phyloP scores from a whole-genome alignment of 1,284 basidiomycete genomes.

The Ceratobasidium papillatum region DNA sequence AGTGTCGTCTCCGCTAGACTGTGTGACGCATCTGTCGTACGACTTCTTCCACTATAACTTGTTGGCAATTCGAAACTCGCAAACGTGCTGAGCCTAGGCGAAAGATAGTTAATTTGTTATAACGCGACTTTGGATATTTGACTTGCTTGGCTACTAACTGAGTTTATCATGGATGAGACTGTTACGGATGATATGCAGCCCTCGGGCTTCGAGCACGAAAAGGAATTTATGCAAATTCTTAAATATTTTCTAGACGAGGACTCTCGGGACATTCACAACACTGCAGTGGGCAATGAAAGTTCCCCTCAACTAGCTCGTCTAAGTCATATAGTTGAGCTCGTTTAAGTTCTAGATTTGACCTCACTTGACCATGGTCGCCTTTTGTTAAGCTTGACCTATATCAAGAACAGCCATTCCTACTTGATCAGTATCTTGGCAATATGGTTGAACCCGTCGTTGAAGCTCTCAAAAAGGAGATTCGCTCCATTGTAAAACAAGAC shows the following conservation, averaged over 20 bases:
- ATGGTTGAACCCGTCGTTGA: slow-evolving; percentile 83
- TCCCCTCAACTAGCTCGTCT: slow-evolving; percentile 24
- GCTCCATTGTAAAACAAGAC: slow-evolving; percentile 53
- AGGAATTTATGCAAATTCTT: slow-evolving; percentile 31
- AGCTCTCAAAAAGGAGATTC: slow-evolving; percentile 68
- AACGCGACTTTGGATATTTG: background rate
- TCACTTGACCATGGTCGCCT: background rate
- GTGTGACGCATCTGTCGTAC: too few relatives aligned
- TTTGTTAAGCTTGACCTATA: slow-evolving; percentile 85
- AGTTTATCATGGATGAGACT: slow-evolving; percentile 14
- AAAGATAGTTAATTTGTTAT: background rate
- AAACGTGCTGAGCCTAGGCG: background rate
- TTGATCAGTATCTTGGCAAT: slow-evolving; percentile 93
- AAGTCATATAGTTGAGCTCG: slow-evolving; percentile 29
- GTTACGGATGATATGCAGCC: slow-evolving; percentile 16
- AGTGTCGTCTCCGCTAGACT: too few relatives aligned
- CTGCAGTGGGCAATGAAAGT: slow-evolving; percentile 22
- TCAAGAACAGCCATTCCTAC: slow-evolving; percentile 91
- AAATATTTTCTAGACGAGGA: slow-evolving; percentile 23
- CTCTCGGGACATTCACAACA: background rate
- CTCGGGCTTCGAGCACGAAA: slow-evolving; percentile 32
- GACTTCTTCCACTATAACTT: background rate
- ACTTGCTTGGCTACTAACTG: background rate
- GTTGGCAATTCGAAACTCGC: background rate
- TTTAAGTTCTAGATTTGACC: background rate